Evolutionary conservation across 1,284 basidiomycete species (phyloP).

Genomic region (Neonothopanus nambi): DNA sequence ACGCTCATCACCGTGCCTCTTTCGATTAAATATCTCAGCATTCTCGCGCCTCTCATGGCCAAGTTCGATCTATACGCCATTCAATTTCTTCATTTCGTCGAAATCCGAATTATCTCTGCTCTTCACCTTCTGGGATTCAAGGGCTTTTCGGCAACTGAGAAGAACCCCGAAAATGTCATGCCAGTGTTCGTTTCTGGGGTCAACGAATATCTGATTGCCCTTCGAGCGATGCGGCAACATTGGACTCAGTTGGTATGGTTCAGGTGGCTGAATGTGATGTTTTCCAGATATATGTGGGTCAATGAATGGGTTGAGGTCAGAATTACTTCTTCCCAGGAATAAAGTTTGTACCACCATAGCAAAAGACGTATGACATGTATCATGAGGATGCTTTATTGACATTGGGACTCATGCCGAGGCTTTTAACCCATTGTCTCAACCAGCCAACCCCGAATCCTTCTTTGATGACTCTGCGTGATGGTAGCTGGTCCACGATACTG

Average conservation of each 20-base stretch:
- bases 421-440: slow-evolving; percentile 42
- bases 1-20: slow-evolving; percentile 63
- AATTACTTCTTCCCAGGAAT: not conserved
- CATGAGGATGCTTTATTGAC: not conserved
- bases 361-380: not conserved
- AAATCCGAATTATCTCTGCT: slow-evolving; percentile 17
- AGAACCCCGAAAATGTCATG: slow-evolving; percentile 20
- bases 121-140: not conserved
- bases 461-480: slow-evolving; percentile 28
- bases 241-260: slow-evolving; percentile 87
- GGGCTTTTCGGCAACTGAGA: not conserved
- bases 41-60: slow-evolving; percentile 45
- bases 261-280: slow-evolving; percentile 81
- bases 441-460: slow-evolving; percentile 47
- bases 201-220: slow-evolving; percentile 54
- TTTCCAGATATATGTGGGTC: slow-evolving; percentile 92
- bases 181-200: slow-evolving; percentile 57
- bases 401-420: slow-evolving; percentile 26
- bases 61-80: slow-evolving; percentile 42
- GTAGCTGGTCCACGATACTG: slow-evolving; percentile 19
- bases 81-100: slow-evolving; percentile 21
- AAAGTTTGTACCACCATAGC: not conserved
- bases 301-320: slow-evolving; percentile 71
- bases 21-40: slow-evolving; percentile 61
- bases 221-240: slow-evolving; percentile 77